Percentiles rank a stretch among this genome's conserved stretches.
These are phyloP conservation scores for Magnusiomyces sp. DNA, from an alignment of 1,139 yeast species.

Conservation along the genomic window DNA sequence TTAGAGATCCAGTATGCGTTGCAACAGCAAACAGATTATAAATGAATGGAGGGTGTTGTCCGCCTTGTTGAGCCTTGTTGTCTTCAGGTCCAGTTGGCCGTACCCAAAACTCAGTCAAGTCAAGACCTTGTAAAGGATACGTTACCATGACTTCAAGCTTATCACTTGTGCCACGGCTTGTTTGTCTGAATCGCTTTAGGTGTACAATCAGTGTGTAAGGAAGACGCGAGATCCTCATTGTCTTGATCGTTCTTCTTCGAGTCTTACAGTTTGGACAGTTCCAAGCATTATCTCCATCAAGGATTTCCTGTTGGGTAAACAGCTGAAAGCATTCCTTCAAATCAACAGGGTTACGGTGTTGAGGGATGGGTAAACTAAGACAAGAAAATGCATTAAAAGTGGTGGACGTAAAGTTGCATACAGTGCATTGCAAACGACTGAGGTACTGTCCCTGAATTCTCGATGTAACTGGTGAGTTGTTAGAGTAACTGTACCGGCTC, in stretches of 20 bases:
- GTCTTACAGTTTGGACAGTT: slow-evolving; percentile 73
- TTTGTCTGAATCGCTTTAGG: slow-evolving; percentile 64
- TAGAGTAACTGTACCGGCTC: slow-evolving; percentile 82
- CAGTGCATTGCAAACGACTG: slow-evolving; percentile 67
- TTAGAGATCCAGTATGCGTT: slow-evolving; percentile 74
- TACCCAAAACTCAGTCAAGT: slow-evolving; percentile 79
- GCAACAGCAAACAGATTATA: slow-evolving; percentile 79
- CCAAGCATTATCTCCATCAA: slow-evolving; percentile 86
- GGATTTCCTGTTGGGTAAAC: slow-evolving; percentile 56
- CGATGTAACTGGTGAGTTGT: slow-evolving; percentile 78
- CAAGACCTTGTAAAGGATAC: slow-evolving; percentile 49
- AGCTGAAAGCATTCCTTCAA: slow-evolving; percentile 61
- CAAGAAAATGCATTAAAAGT: slow-evolving; percentile 79
- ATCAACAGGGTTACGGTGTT: slow-evolving; percentile 31
- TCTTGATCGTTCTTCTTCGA: slow-evolving; percentile 59
- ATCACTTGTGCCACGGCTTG: slow-evolving; percentile 34
- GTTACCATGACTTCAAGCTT: slow-evolving; percentile 56
- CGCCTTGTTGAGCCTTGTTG: slow-evolving; percentile 38
- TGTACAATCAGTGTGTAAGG: slow-evolving; percentile 70
- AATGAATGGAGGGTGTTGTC: slow-evolving; percentile 71
- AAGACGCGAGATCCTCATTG: slow-evolving; percentile 57
- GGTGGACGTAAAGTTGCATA: slow-evolving; percentile 73
- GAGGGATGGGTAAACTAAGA: slow-evolving; percentile 65
- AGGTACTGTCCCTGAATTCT: slow-evolving; percentile 87
- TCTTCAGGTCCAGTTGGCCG: slow-evolving; percentile 23